phyloP scores from a whole-genome alignment of 176 grass and related monocot genomes.

The Bothriochloa decipiens region DNA sequence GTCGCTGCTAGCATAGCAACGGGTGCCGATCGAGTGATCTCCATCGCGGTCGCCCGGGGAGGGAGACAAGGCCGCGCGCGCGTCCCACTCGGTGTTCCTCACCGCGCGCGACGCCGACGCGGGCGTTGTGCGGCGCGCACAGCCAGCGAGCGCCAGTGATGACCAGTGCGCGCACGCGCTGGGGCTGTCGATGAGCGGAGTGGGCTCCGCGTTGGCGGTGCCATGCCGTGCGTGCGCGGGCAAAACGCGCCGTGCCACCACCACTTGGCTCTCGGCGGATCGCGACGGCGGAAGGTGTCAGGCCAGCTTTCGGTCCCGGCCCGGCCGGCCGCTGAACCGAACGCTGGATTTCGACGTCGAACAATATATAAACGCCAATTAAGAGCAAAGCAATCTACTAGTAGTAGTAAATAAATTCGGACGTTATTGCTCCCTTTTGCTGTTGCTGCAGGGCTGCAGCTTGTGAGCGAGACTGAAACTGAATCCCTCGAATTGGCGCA shows the following conservation, averaged over 20 bases:
- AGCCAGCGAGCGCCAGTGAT: too few species aligned
- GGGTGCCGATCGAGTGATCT: not conserved
- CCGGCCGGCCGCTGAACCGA: not conserved
- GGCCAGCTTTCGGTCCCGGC: slow-evolving; percentile 6
- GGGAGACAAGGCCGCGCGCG: not conserved
- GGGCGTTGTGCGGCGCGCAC: not conserved
- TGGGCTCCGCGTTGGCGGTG: not conserved
- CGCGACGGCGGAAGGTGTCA: not conserved
- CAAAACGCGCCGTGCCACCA: not conserved
- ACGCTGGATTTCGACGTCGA: not conserved
- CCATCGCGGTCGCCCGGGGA: not conserved
- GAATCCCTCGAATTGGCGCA: not conserved
- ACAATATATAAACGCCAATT: not conserved
- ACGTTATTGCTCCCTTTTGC: not conserved
- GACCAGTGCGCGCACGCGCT: too few species aligned
- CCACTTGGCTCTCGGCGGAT: not conserved
- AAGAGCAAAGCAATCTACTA: too few species aligned
- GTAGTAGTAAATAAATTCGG: not conserved
- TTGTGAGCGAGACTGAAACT: too few species aligned
- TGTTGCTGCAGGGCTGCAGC: too few species aligned
- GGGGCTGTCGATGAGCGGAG: too few species aligned
- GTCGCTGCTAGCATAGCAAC: not conserved
- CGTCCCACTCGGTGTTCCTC: slow-evolving; percentile 16
- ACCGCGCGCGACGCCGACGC: not conserved
- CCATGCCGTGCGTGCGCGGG: slow-evolving; percentile 13